phyloP scores from a whole-genome alignment of 202 grass and related monocot species.

The Digitaria exilis region DNA sequence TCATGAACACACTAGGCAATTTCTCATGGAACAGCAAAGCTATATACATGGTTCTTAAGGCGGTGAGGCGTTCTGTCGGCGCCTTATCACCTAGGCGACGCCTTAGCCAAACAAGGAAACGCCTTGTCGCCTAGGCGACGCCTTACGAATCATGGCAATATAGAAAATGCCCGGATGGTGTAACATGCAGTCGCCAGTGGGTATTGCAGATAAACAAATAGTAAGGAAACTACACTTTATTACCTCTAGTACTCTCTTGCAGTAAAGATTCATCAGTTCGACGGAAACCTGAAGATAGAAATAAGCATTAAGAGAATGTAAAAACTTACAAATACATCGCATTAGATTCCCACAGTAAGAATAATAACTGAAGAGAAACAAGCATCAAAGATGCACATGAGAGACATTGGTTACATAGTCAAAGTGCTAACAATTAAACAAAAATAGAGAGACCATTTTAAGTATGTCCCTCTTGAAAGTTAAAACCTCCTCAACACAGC shows the following conservation, averaged over 20 bases:
- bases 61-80: too few relatives aligned
- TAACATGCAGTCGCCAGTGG: not conserved
- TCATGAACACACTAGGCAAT: not conserved
- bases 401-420: not conserved
- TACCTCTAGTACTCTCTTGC: constrained; percentile 88
- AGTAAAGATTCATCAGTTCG: constrained; percentile 77
- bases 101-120: too few relatives aligned
- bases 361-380: not conserved
- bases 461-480: not conserved
- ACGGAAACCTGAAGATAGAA: constrained; percentile 62
- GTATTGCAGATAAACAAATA: constrained; percentile 8
- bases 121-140: too few relatives aligned
- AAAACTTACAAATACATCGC: not conserved
- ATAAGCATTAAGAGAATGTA: not conserved
- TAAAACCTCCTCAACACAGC: not conserved
- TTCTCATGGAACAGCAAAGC: not conserved
- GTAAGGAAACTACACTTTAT: not conserved
- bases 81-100: too few relatives aligned
- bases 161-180: not conserved
- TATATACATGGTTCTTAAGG: too few relatives aligned
- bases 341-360: not conserved
- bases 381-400: not conserved
- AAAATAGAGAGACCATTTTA: not conserved
- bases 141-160: too few relatives aligned
- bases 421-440: constrained; percentile 7